Percentiles rank a stretch among this genome's conserved stretches.
Conservation (phyloP, 2,329 filamentous ascomycete species). For the Trichoderma koningii region DNA sequence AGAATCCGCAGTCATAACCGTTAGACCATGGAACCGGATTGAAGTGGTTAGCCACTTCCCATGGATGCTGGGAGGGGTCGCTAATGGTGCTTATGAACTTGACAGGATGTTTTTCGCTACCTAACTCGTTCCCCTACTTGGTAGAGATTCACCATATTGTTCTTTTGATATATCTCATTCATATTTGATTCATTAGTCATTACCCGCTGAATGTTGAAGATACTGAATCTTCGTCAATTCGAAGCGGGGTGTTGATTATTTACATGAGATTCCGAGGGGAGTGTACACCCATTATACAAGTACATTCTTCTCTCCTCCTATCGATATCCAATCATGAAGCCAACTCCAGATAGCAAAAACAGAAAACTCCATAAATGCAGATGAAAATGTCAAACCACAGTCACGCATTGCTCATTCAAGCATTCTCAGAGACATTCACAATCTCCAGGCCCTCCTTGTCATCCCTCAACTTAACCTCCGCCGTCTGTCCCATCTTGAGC, state of each 20-base stretch:
- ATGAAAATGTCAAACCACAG: not conserved
- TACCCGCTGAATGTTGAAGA: not conserved
- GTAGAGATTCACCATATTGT: too few species aligned
- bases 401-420: not conserved
- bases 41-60: conserved; percentile 23
- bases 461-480: conserved; percentile 67
- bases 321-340: not conserved
- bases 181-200: not conserved
- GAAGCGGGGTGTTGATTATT: conserved; percentile 26
- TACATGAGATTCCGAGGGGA: conserved; percentile 21
- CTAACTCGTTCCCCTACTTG: not conserved
- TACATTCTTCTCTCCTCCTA: not conserved
- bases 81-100: not conserved
- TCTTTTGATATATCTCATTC: too few species aligned
- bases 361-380: not conserved
- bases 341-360: not conserved
- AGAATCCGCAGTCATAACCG: conserved; percentile 30
- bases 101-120: not conserved
- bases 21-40: conserved; percentile 29
- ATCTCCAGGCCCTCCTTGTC: conserved; percentile 62
- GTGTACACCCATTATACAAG: conserved; percentile 16
- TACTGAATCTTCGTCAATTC: not conserved
- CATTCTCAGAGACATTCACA: conserved; percentile 30
- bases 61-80: not conserved
- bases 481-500: conserved; percentile 73